These are phyloP conservation scores for Microdochium nivale DNA, from an alignment of 2,329 filamentous ascomycete species.

Conservation along the genomic window DNA sequence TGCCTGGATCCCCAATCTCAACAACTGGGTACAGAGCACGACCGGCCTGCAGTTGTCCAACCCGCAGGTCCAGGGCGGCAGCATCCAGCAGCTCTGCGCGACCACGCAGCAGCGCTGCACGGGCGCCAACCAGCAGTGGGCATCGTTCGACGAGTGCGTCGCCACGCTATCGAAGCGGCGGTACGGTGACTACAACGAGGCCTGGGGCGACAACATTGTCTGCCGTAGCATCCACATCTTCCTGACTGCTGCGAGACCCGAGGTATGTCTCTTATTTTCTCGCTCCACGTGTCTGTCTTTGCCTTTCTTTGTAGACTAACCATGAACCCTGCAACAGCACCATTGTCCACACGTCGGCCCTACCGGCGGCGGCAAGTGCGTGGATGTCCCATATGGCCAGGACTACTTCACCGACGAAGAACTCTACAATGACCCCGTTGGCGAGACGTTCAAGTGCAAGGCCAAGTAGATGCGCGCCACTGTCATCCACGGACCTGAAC, in stretches of 20 bases:
- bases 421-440: constrained; percentile 12
- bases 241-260: constrained; percentile 18
- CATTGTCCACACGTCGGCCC: constrained; percentile 20
- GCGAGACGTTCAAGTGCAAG: constrained; percentile 16
- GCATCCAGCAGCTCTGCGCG: constrained; percentile 22
- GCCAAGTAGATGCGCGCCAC: neutral
- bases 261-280: constrained; percentile 11
- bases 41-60: constrained; percentile 17
- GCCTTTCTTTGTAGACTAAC: neutral
- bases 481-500: neutral
- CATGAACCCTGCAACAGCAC: constrained; percentile 5
- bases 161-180: constrained; percentile 19
- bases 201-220: constrained; percentile 33
- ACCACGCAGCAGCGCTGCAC: constrained; percentile 23
- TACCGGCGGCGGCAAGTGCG: constrained; percentile 19
- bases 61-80: constrained; percentile 14
- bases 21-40: constrained; percentile 23
- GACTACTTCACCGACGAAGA: constrained; percentile 15
- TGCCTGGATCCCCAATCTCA: constrained; percentile 32
- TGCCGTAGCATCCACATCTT: constrained; percentile 31
- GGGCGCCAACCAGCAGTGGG: constrained; percentile 26
- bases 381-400: constrained; percentile 11
- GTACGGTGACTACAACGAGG: constrained; percentile 30
- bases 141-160: constrained; percentile 22
- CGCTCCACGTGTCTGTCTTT: neutral